Conservation (phyloP, 352 stramenopile species). For the Thalassiosira mediterranea region DNA sequence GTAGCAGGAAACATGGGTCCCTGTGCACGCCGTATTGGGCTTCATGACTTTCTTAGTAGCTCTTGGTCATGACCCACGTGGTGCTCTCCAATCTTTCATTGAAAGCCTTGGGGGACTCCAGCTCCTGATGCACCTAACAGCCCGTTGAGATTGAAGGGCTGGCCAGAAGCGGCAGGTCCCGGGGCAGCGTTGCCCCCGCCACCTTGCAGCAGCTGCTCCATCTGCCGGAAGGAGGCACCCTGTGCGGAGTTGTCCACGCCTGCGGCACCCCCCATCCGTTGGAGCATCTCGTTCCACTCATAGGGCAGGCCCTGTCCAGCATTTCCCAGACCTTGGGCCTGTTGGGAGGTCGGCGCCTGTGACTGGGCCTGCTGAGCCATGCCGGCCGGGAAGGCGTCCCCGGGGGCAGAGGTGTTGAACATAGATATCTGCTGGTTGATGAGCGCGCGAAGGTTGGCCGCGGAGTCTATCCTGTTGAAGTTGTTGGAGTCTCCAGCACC, state of each 20-base stretch:
- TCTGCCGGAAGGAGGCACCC: neutral
- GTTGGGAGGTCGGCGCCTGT: neutral
- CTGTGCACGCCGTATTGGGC: no score
- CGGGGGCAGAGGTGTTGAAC: constrained; percentile 26
- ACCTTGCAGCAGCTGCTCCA: constrained; percentile 12
- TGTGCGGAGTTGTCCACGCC: neutral
- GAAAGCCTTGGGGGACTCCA: no score
- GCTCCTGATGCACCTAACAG: constrained; percentile 12
- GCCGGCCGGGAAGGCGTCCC: neutral
- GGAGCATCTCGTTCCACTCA: neutral
- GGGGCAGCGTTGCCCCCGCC: neutral
- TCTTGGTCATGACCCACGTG: no score
- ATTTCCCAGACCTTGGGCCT: neutral
- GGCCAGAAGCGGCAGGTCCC: neutral
- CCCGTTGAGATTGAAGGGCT: constrained; percentile 15
- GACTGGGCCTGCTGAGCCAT: neutral
- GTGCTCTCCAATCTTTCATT: no score
- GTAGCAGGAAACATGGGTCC: no score
- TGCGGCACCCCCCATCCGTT: neutral
- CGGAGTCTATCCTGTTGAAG: constrained; percentile 20
- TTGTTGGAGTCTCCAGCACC: constrained; percentile 2
- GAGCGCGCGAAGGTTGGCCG: constrained; percentile 42
- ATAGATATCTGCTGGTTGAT: constrained; percentile 51
- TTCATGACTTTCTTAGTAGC: no score
- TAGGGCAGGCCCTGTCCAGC: neutral